Evolutionary conservation across 345 rosid species (phyloP), one percentile per base, ranked within the genome.

Genomic region (Hypericum androsaemum): DNA sequence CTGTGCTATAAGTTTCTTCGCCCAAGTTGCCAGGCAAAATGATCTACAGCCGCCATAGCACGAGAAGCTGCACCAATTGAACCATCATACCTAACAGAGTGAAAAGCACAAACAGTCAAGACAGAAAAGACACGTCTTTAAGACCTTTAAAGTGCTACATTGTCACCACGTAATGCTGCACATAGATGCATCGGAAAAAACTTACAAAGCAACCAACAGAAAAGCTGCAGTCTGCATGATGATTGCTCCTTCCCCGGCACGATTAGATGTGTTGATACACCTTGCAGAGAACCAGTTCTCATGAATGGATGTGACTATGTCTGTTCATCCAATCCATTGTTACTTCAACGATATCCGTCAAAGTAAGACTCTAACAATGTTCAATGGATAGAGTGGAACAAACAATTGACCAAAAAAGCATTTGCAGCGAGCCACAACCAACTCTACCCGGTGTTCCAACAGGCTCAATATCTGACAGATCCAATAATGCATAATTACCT

Each of bases 211-310:
- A 71, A 89, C 81, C 62, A 86, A 61, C 36, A 89, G 60, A 47
- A 78, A 75, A 7, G 71, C 71, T 5, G 78, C 59, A 0, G 94
- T 80, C 73, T 82, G 95, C 74, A 82, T 69, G 59, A 86, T 79
- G 42, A 89, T 77, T 56, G 72, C 88, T 50, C 97, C 95, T 82
- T 86, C 95, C 52, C 94, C 95, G 51, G 80, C 66, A 51, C 86
- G 74, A 36, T 74, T 77, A 10, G 66, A 55, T 5, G 88, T 48
- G 67, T 82, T 79, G 61, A 86, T 44, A 64, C 86, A 86, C 66
- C 97, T 82, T 50, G 95, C 88, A 54, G 64, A 73, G 52, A 89
- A 86, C 88, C 94, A 84, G 11, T 69, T 80, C 69, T 89, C 94
- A 37, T 86, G 81, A 53, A 82, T 61, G 6, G 95, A 77, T n/a